phyloP scores from a whole-genome alignment of 805 yeast genomes.

The Metschnikowia dekortorum region DNA sequence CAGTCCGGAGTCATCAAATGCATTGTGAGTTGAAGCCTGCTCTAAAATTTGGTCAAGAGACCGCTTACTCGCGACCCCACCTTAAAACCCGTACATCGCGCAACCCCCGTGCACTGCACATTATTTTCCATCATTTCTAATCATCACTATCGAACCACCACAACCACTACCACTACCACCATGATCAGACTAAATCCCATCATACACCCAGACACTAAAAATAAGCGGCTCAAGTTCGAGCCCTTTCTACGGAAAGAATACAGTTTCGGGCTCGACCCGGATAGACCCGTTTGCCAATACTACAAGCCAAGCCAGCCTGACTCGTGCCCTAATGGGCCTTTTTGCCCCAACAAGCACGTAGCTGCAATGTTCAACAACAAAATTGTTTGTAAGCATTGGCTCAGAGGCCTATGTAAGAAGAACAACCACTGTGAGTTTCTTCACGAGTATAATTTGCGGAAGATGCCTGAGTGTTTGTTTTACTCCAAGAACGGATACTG shows the following conservation, averaged over 20 bases:
- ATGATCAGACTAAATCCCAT: constrained; percentile 38
- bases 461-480: constrained; percentile 95
- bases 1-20: neutral
- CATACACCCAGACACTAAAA: constrained; percentile 38
- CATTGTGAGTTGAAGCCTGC: constrained; percentile 21
- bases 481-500: constrained; percentile 81
- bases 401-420: constrained; percentile 93
- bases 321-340: constrained; percentile 80
- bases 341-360: constrained; percentile 84
- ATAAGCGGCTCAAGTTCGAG: constrained; percentile 60
- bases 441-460: constrained; percentile 89
- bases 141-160: neutral
- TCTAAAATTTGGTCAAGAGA: neutral
- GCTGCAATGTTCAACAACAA: constrained; percentile 45
- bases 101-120: constrained; percentile 44
- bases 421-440: constrained; percentile 94
- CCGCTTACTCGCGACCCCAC: neutral
- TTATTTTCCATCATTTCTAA: neutral
- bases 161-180: neutral
- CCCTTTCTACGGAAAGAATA: constrained; percentile 76
- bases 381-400: constrained; percentile 97
- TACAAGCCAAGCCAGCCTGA: constrained; percentile 54
- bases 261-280: constrained; percentile 75
- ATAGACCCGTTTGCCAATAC: constrained; percentile 80
- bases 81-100: neutral